Evolutionary conservation across 768 basidiomycete species (phyloP), one percentile per base, ranked within the genome.

Genomic region (Boletales sp.): DNA sequence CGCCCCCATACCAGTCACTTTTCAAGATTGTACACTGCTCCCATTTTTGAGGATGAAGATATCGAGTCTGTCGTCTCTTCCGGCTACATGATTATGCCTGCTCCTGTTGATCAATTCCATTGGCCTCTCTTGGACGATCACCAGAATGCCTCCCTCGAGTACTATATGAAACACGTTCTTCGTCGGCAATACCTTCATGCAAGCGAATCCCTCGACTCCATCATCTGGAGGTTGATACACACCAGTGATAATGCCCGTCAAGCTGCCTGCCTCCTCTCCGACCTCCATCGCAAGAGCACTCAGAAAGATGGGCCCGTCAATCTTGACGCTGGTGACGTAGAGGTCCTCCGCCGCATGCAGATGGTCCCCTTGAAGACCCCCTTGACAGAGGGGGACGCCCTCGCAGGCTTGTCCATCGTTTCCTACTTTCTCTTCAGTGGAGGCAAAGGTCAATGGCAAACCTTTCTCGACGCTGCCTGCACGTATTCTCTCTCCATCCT

Each of bases 351-450:
- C 54, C 70, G 25, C 60, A 57, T 59, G 44, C 59, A 63, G 33
- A 43, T 59, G 28, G 39, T 60, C 43, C 19, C 51, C 47, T 41
- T 57, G 46, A 57, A 64, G 57, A 51, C 42, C 36, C 47, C 54
- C 36, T 48, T 65, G 59, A 76, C 71, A 14, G 77, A 82, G 45
- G 86, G 85, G 33, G 86, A 89, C 56, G 90, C 89, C 18, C 84
- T 90, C 70, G 85, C 87, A 0, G 86, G 86, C 4, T 70, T 92
- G 17, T 85, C 86, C 52, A 72, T 87, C 58, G 79, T 92, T 28
- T 90, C 88, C 15, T 77, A 81, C 38, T 82, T 83, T 70, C 80
- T 91, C 47, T 91, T 92, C 70, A 79, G 80, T 12, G 90, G 90
- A 4, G 88, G 90, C 6, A 69, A 72, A 10, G 88, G 89, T 4